A percentile compares a stretch with the other conserved stretches of the same genome.
Evolutionary conservation across 495 filamentous ascomycete species (phyloP).

Genomic region (Daldinia caldariorum): DNA sequence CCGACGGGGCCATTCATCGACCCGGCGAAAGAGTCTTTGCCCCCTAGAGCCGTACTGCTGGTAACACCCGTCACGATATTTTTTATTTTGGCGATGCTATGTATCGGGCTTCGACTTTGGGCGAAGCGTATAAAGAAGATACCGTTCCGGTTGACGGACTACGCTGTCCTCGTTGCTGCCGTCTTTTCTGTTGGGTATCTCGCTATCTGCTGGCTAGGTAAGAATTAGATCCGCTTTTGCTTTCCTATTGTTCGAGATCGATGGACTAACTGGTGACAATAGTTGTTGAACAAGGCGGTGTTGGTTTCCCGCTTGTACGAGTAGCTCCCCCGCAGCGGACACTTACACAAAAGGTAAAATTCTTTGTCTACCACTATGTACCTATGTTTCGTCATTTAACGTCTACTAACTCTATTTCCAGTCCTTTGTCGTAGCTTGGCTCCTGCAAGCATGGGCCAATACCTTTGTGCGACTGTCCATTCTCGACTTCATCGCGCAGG

Average conservation of each 20-base stretch:
- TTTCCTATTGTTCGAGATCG: not conserved
- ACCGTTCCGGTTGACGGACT: constrained; percentile 2
- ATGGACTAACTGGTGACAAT: not conserved
- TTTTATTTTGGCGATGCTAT: not conserved
- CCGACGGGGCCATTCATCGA: not conserved
- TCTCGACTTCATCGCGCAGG: constrained; percentile 2
- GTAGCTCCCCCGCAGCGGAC: not conserved
- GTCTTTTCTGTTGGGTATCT: not conserved
- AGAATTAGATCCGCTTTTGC: not conserved
- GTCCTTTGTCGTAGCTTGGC: not conserved
- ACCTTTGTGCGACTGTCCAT: not conserved
- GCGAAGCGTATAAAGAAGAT: constrained; percentile 10
- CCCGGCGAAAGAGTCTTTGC: not conserved
- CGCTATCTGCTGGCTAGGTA: constrained; percentile 2
- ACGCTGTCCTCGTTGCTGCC: not conserved
- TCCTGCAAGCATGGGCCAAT: not conserved
- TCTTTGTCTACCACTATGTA: not conserved
- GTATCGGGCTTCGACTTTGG: constrained; percentile 9
- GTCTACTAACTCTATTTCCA: not conserved
- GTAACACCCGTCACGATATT: not conserved
- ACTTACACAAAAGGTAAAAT: constrained; percentile 3
- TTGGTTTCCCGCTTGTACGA: not conserved
- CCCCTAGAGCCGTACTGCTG: not conserved
- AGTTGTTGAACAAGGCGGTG: not conserved
- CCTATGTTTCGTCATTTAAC: not conserved